Conservation (phyloP, 139 green algal genomes). For the Limnomonas spitsbergensis region DNA sequence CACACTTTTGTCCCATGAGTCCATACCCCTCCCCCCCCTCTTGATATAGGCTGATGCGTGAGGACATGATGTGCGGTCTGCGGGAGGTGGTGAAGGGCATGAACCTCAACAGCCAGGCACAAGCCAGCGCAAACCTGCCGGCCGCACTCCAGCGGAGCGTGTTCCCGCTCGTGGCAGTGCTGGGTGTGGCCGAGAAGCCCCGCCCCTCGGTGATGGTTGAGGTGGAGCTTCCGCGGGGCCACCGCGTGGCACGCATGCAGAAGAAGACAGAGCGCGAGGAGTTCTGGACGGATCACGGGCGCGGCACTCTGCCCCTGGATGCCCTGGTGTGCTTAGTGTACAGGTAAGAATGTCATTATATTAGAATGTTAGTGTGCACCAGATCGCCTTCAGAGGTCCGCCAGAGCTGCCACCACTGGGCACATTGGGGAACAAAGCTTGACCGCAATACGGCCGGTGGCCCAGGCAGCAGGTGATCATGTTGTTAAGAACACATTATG, state of each 20-base stretch:
- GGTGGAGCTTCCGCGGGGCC: slow-evolving; percentile 20
- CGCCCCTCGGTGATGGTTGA: slow-evolving; percentile 33
- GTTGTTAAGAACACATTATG: no score
- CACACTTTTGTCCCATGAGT: no score
- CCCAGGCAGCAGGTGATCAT: no score
- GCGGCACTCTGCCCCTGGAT: slow-evolving; percentile 32
- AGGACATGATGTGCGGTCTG: slow-evolving; percentile 45
- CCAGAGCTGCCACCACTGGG: no score
- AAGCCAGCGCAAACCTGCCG: background rate
- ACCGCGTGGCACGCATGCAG: slow-evolving; percentile 17
- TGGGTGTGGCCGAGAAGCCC: slow-evolving; percentile 26
- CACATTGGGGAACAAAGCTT: no score
- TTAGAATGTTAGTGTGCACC: no score
- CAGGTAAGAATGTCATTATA: no score
- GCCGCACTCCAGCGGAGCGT: slow-evolving; percentile 11
- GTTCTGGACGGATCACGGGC: slow-evolving; percentile 38
- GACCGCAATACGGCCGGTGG: no score
- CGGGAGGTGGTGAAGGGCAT: slow-evolving; percentile 20
- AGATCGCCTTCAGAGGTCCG: no score
- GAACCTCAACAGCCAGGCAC: background rate
- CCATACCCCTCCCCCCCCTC: no score
- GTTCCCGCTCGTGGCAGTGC: slow-evolving; percentile 3
- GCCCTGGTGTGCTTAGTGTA: slow-evolving; percentile 36
- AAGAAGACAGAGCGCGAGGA: slow-evolving; percentile 23
- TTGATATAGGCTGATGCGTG: slow-evolving; percentile 47